Conservation (phyloP, 2,329 filamentous ascomycete genomes). For the Botryosphaeria agaves region DNA sequence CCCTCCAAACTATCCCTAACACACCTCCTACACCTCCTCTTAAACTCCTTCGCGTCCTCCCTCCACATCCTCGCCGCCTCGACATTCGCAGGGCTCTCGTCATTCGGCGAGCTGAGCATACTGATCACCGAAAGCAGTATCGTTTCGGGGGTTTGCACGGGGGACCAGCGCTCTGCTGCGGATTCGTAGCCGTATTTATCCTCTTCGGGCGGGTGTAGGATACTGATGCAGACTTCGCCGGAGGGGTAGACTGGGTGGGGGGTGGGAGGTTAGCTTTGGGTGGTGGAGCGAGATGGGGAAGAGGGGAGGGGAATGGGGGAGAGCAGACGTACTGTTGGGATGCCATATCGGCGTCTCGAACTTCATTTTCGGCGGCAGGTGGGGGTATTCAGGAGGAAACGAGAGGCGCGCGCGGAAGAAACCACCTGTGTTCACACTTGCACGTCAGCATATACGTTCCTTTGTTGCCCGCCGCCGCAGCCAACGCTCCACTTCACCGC, state of each 20-base stretch:
- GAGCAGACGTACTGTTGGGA: slow-evolving; percentile 52
- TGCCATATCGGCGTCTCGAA: slow-evolving; percentile 83
- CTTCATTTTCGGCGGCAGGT: slow-evolving; percentile 71
- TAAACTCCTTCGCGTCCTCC: slow-evolving; percentile 63
- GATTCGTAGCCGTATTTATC: slow-evolving; percentile 89
- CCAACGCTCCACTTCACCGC: no score
- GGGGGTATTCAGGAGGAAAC: slow-evolving; percentile 77
- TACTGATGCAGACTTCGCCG: slow-evolving; percentile 89
- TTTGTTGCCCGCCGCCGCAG: no score
- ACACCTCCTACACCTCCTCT: slow-evolving; percentile 58
- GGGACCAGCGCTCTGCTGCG: slow-evolving; percentile 80
- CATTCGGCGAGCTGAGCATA: slow-evolving; percentile 81
- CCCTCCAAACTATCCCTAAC: slow-evolving; percentile 62
- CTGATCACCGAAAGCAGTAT: slow-evolving; percentile 86
- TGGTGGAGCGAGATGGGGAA: neutral
- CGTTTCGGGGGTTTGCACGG: slow-evolving; percentile 87
- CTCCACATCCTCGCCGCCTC: slow-evolving; percentile 82
- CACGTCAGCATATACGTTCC: no score
- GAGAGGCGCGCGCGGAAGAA: slow-evolving; percentile 75
- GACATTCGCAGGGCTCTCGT: slow-evolving; percentile 88
- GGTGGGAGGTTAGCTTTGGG: neutral
- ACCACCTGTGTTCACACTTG: slow-evolving; percentile 50
- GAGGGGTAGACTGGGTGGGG: slow-evolving; percentile 52
- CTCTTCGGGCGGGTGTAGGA: slow-evolving; percentile 87
- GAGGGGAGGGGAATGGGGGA: neutral